Evolutionary conservation across 257 asterid species (phyloP).

Genomic region (Primulina tabacum): DNA sequence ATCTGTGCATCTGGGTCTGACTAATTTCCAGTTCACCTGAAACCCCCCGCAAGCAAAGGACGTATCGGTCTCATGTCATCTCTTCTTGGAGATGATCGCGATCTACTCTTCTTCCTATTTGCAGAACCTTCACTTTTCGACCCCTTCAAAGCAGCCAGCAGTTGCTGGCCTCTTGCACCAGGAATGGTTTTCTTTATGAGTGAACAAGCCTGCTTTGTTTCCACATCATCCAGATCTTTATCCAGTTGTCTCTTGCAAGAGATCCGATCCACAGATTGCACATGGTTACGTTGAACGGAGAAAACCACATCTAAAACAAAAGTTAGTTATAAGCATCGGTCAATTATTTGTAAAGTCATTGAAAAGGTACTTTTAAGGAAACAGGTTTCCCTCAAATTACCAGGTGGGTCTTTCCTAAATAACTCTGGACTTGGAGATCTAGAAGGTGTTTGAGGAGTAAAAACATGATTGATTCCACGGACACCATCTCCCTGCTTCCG

Average conservation of each 20-base stretch:
- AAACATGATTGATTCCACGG: conserved; percentile 16
- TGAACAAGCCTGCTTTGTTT: conserved; percentile 49
- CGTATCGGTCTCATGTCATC: not conserved
- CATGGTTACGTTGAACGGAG: conserved; percentile 39
- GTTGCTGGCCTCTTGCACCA: conserved; percentile 56
- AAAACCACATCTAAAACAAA: conserved; percentile 36
- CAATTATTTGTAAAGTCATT: not conserved
- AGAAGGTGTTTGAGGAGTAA: conserved; percentile 25
- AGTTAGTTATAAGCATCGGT: conserved; percentile 13
- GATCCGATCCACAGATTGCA: conserved; percentile 26
- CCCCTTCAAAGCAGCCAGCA: conserved; percentile 51
- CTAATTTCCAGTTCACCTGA: not conserved
- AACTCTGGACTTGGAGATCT: conserved; percentile 84
- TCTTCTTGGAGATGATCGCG: not conserved
- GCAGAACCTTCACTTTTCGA: conserved; percentile 38
- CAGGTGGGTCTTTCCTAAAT: conserved; percentile 63
- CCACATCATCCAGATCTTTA: conserved; percentile 52
- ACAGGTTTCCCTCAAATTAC: conserved; percentile 31
- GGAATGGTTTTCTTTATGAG: conserved; percentile 43
- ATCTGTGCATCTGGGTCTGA: not conserved
- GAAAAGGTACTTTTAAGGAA: not conserved
- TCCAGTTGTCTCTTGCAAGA: conserved; percentile 67
- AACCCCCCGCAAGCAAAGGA: not conserved
- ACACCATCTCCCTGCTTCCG: conserved; percentile 20
- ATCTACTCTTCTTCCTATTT: conserved; percentile 40